Percentiles rank a stretch among this genome's conserved stretches.
Conservation (phyloP, 768 basidiomycete genomes). For the Guyanaporus albipodus region DNA sequence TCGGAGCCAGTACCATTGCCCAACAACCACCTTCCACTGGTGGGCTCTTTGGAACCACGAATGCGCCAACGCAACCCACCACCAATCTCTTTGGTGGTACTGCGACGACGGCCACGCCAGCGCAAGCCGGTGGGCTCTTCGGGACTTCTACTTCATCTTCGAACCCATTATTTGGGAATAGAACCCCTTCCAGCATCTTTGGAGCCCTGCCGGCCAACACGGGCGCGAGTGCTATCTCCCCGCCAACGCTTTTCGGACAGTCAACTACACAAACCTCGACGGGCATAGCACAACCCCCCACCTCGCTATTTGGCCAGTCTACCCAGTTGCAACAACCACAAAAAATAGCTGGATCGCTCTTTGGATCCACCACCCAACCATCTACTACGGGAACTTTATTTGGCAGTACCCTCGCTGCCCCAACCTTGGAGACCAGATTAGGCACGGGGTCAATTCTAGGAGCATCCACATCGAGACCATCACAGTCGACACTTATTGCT, state of each 20-base stretch:
- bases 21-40: slow-evolving; percentile 22
- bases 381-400: slow-evolving; percentile 33
- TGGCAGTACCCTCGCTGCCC: slow-evolving; percentile 31
- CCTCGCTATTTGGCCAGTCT: slow-evolving; percentile 22
- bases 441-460: slow-evolving; percentile 22
- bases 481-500: slow-evolving; percentile 34
- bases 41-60: slow-evolving; percentile 25
- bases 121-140: slow-evolving; percentile 24
- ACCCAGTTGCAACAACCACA: slow-evolving; percentile 18
- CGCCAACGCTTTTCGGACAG: slow-evolving; percentile 34
- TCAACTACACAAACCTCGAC: slow-evolving; percentile 13
- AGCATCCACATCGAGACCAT: slow-evolving; percentile 30
- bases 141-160: slow-evolving; percentile 24
- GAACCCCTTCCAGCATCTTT: slow-evolving; percentile 27
- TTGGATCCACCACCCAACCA: slow-evolving; percentile 29
- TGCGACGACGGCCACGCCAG: slow-evolving; percentile 15
- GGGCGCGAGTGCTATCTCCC: slow-evolving; percentile 11
- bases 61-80: slow-evolving; percentile 15
- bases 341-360: slow-evolving; percentile 26
- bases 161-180: slow-evolving; percentile 37
- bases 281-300: slow-evolving; percentile 11
- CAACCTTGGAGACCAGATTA: slow-evolving; percentile 29
- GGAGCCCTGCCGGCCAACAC: slow-evolving; percentile 28
- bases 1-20: slow-evolving; percentile 11
- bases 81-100: slow-evolving; percentile 28